Base-by-base conservation (phyloP, 1,284 basidiomycete genomes). In the Sanghuangporus baumii region DNA sequence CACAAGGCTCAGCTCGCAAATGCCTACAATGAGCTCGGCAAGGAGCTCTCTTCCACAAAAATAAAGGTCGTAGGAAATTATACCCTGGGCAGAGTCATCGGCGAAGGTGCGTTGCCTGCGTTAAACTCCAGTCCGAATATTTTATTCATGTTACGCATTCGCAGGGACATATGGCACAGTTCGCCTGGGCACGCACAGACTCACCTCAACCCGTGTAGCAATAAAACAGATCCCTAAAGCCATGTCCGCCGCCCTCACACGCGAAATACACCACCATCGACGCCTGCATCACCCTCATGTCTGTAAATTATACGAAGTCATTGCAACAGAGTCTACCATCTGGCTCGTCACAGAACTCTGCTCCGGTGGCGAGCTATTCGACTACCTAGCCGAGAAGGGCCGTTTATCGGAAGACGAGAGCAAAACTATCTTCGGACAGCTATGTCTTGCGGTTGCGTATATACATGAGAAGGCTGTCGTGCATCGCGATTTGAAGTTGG, bases 311-410 rank as follows among this genome's bases (percentile, higher is more conserved):
- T 98, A 92, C 79, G 97, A 99, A 75, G 94, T 99, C 71, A 93
- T 98, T 71, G 96, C 96, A 12, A 98, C 97, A 0, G 97, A 99
- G 74, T 84, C 85, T 20, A 84, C 86, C 69, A 97, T 99, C 70
- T 99, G 95, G 94, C 94, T 99, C 68, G 91, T 98, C 60, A 94
- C 94, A 14, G 97, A 99, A 73, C 87, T 99, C 40, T 99, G 97
- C 74, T 89, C 88, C 36, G 96, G 96, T 14, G 96, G 96, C 52
- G 96, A 98, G 73, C 83, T 99, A 41, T 98, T 98, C 74, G 96
- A 98, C 75, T 98, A 97, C 74, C 87, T 99, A 46, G 93, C 92
- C 36, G 96, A 98, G 78, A 94, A 96, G 70, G 93, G 95, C 46
- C 84, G 93, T 3, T 75, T 97, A 48, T 78, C 86, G 38, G 93